Evolutionary conservation across 805 yeast genomes (phyloP), one percentile per base, ranked within the genome.

Genomic region (Candida insectorum): DNA sequence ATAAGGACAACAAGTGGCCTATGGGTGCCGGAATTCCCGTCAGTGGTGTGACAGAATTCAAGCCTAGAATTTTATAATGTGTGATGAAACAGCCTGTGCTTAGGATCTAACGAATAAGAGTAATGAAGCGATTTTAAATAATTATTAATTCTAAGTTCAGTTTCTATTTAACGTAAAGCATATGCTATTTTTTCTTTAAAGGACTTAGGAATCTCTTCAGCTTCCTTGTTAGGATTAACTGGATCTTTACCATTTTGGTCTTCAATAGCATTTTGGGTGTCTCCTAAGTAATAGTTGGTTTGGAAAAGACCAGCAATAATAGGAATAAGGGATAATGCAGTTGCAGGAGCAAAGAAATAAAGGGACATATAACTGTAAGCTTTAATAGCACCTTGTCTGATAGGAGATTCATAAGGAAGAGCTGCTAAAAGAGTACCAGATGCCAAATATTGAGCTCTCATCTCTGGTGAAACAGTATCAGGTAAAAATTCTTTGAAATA

Each of bases 1-100:
- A 48, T 16, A 44, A 52, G 14, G 73, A 66, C 37, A 53, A 61
- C n/a, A 64, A 61, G 40, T 66, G 71, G 71, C 73, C 73, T 2
- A 30, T 61, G 23, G 71, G 71, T 0, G 39, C 53, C 7, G 52
- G 49, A 27, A 60, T 66, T 8, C 71, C 71, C 1, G 52, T 54
- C 4, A 47, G 56, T 12, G 45, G 45, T 4, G 43, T 63, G 4
- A 42, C 38, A 2, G 42, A 53, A 4, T 65, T 39, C 33, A 24
- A 32, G 2, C 66, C 68, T 3, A 18, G 13, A 16, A 25, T 18
- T 15, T 24, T 33, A n/a, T n/a, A n/a, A n/a, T n/a, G n/a, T n/a
- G n/a, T n/a, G n/a, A n/a, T n/a, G n/a, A n/a, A n/a, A n/a, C n/a
- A n/a, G n/a, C n/a, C n/a, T n/a, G n/a, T n/a, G n/a, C n/a, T n/a